phyloP scores from a whole-genome alignment of 208 protist genomes.

The Leishmania lainsoni region DNA sequence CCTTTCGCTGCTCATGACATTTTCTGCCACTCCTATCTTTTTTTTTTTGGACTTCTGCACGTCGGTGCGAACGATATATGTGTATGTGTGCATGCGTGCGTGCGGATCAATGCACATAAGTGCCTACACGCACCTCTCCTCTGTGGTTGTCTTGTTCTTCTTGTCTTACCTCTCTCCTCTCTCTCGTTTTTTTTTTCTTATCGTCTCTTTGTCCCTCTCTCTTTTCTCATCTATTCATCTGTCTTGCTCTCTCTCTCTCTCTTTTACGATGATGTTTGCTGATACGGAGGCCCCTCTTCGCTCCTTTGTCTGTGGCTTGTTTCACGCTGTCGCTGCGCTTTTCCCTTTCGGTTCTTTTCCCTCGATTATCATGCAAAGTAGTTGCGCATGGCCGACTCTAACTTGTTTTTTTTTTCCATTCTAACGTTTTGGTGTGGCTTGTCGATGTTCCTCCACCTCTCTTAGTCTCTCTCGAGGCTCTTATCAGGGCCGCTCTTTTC shows the following conservation, averaged over 20 bases:
- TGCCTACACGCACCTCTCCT: not conserved
- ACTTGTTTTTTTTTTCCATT: no score
- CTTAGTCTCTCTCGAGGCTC: not conserved
- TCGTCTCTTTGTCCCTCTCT: not conserved
- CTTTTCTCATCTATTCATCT: not conserved
- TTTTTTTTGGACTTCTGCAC: not conserved
- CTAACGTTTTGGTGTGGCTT: not conserved
- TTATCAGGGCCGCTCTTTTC: not conserved
- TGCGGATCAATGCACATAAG: not conserved
- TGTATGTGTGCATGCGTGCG: not conserved
- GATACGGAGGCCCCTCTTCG: not conserved
- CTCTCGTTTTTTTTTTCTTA: not conserved
- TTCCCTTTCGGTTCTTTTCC: not conserved
- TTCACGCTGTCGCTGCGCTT: not conserved
- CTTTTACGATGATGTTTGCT: not conserved
- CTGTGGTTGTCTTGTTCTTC: not conserved
- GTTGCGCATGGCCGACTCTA: not conserved
- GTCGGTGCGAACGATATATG: no score
- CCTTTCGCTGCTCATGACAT: no score
- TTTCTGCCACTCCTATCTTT: not conserved
- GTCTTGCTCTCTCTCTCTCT: not conserved
- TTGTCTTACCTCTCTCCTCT: not conserved
- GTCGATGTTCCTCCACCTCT: not conserved
- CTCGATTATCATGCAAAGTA: not conserved
- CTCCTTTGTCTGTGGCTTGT: not conserved